A percentile compares a stretch with the other conserved stretches of the same genome.
Conservation (phyloP, 176 grass and related monocot species). For the Eleusine coracana region DNA sequence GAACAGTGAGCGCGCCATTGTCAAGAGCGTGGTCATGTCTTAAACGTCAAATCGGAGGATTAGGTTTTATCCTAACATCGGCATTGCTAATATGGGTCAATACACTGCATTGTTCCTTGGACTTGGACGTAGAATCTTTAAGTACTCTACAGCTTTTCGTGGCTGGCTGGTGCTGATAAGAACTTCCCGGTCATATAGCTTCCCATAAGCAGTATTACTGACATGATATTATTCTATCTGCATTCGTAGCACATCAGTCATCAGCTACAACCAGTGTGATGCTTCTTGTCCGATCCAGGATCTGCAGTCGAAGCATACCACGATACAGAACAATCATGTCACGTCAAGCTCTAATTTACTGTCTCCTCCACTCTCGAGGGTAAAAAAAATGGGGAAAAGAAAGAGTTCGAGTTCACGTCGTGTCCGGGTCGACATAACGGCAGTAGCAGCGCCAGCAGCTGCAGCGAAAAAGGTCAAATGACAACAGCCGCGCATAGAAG, state of each 20-base stretch:
- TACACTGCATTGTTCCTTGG: background rate
- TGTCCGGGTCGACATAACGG: background rate
- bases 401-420: background rate
- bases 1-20: background rate
- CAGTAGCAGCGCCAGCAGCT: background rate
- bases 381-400: background rate
- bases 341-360: background rate
- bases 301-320: slow-evolving; percentile 10
- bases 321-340: background rate
- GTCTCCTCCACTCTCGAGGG: background rate
- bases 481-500: slow-evolving; percentile 6
- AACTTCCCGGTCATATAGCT: slow-evolving; percentile 23
- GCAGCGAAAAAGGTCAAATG: slow-evolving; percentile 30
- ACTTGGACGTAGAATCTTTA: slow-evolving; percentile 8
- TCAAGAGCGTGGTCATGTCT: background rate
- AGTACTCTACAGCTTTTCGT: background rate
- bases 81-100: background rate
- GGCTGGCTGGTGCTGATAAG: background rate
- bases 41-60: slow-evolving; percentile 9
- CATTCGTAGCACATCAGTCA: slow-evolving; percentile 23
- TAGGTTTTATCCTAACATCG: background rate
- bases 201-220: slow-evolving; percentile 43
- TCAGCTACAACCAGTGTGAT: slow-evolving; percentile 9
- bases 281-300: background rate
- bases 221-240: slow-evolving; percentile 29